These are phyloP conservation scores for Thraustochytrium striatum DNA, from an alignment of 352 stramenopile species.

Conservation along the genomic window DNA sequence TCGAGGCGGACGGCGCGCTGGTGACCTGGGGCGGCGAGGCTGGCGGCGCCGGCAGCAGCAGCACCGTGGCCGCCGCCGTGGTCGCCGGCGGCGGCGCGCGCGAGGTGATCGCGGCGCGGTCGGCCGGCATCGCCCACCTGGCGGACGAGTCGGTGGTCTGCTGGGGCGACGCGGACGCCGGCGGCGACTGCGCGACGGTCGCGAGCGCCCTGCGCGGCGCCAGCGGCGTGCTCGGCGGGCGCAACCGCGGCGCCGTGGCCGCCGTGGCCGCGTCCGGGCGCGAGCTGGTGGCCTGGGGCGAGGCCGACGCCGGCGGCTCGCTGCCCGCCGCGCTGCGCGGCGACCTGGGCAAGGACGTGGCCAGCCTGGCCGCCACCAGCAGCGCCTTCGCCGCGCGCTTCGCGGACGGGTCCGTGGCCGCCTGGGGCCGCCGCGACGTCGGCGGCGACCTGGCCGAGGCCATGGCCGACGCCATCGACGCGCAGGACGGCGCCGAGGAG, in stretches of 20 bases:
- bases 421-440: neutral
- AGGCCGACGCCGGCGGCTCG: neutral
- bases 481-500: neutral
- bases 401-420: neutral
- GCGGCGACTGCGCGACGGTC: neutral
- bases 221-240: no score
- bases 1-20: neutral
- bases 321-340: neutral
- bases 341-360: neutral
- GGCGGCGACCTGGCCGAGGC: neutral
- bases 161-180: slow-evolving; percentile 12
- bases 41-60: neutral
- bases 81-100: neutral
- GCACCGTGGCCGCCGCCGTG: neutral
- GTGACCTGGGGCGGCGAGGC: slow-evolving; percentile 24
- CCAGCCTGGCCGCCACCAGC: neutral
- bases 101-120: neutral
- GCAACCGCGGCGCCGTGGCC: no score
- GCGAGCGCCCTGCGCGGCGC: neutral
- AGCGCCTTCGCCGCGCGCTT: neutral
- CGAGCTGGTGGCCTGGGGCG: neutral
- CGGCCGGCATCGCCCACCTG: neutral
- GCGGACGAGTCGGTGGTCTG: slow-evolving; percentile 16
- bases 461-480: neutral
- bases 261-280: no score